Conservation (phyloP, 202 grass and related monocot species). For the Cymbopogon flexuosus region DNA sequence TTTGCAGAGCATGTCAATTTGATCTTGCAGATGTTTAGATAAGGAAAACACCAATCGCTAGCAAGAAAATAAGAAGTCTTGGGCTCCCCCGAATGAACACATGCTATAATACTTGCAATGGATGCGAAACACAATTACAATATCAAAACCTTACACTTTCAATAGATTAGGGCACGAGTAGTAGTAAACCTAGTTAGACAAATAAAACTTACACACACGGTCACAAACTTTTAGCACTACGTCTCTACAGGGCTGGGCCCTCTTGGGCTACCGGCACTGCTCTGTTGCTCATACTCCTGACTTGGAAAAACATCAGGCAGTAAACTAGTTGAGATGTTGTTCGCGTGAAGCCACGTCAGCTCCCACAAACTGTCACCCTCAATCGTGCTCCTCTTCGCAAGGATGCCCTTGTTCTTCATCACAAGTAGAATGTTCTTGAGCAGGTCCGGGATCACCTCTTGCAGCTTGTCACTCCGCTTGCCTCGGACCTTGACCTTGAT, state of each 20-base stretch:
- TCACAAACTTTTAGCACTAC: constrained; percentile 8
- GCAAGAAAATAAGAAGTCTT: not conserved
- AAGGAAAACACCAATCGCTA: not conserved
- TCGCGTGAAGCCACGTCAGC: constrained; percentile 93
- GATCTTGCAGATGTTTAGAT: not conserved
- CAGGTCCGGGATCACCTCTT: constrained; percentile 79
- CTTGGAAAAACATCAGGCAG: constrained; percentile 68
- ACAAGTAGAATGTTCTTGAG: constrained; percentile 58
- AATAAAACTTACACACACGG: constrained; percentile 1
- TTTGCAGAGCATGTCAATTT: constrained; percentile 4
- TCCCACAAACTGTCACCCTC: constrained; percentile 98
- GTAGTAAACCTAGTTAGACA: constrained; percentile 23
- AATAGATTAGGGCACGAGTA: constrained; percentile 24
- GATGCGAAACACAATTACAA: constrained; percentile 25
- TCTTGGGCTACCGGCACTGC: constrained; percentile 27
- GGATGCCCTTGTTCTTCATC: constrained; percentile 86
- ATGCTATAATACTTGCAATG: constrained; percentile 30
- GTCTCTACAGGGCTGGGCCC: constrained; percentile 30
- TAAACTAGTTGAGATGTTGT: constrained; percentile 73
- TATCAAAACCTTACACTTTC: constrained; percentile 44
- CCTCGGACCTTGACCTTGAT: constrained; percentile 84
- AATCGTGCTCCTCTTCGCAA: constrained; percentile 96
- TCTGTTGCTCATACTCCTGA: constrained; percentile 61
- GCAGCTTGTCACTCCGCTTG: constrained; percentile 85
- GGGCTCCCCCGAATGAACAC: constrained; percentile 14